Percentiles rank a stretch among this genome's conserved stretches.
These are phyloP conservation scores for Gossypium herbaceum DNA, from an alignment of 345 rosid genomes.

Conservation along the genomic window DNA sequence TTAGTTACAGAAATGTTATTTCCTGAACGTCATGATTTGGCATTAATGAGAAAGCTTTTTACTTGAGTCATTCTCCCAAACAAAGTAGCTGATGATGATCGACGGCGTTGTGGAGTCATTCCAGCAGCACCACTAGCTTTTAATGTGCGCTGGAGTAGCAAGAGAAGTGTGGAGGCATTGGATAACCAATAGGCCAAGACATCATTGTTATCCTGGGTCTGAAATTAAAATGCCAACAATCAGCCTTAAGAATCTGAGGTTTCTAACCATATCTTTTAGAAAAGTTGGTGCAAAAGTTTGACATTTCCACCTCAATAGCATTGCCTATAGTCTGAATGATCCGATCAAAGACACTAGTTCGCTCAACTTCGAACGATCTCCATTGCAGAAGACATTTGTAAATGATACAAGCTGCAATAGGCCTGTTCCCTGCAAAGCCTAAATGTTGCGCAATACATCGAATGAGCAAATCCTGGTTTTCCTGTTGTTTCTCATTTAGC, in stretches of 20 bases:
- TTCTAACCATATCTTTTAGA: neutral
- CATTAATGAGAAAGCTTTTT: slow-evolving; percentile 14
- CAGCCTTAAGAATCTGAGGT: slow-evolving; percentile 17
- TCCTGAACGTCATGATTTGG: slow-evolving; percentile 3
- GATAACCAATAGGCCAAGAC: slow-evolving; percentile 90
- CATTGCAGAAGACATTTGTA: slow-evolving; percentile 91
- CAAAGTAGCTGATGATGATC: slow-evolving; percentile 88
- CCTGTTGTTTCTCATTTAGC: slow-evolving; percentile 91
- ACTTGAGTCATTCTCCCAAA: slow-evolving; percentile 97
- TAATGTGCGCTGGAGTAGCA: slow-evolving; percentile 82
- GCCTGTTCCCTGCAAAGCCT: slow-evolving; percentile 74
- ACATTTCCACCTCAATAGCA: slow-evolving; percentile 73
- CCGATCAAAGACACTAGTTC: slow-evolving; percentile 84
- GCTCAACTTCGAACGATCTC: slow-evolving; percentile 96
- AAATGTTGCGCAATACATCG: slow-evolving; percentile 86
- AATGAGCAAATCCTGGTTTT: slow-evolving; percentile 90
- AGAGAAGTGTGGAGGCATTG: slow-evolving; percentile 86
- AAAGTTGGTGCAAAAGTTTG: neutral
- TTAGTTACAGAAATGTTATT: slow-evolving; percentile 16
- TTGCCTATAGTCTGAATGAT: slow-evolving; percentile 90
- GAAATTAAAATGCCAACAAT: slow-evolving; percentile 23
- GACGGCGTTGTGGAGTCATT: slow-evolving; percentile 93
- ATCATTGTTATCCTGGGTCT: slow-evolving; percentile 89
- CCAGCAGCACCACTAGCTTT: slow-evolving; percentile 98
- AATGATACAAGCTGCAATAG: slow-evolving; percentile 87